phyloP scores from a whole-genome alignment of 139 green algal genomes.

The Trebouxia sp. region DNA sequence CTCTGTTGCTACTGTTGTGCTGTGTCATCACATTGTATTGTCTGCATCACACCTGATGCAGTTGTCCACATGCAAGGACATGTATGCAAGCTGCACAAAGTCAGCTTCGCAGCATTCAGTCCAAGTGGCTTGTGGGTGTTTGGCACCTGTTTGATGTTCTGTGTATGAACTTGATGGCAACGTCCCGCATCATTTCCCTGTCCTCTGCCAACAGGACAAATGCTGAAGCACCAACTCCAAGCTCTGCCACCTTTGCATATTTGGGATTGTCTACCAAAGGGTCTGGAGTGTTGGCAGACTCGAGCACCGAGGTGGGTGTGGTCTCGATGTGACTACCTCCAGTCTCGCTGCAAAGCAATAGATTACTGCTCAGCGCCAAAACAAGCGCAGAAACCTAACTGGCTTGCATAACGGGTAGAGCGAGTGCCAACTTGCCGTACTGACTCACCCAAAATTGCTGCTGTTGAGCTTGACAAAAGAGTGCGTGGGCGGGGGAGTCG shows the following conservation, averaged over 20 bases:
- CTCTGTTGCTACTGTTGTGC: too few species aligned
- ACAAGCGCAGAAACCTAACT: too few species aligned
- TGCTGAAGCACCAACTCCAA: slow-evolving; percentile 7
- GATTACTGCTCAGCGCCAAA: too few species aligned
- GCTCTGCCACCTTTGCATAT: slow-evolving; percentile 1
- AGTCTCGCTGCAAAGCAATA: background rate
- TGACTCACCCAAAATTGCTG: background rate
- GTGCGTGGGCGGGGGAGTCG: background rate
- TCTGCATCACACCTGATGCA: too few species aligned
- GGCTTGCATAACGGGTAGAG: too few species aligned
- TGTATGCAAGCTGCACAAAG: background rate
- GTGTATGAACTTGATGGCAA: slow-evolving; percentile 12
- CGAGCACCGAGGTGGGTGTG: background rate
- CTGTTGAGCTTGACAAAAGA: background rate
- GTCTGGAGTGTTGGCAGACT: background rate
- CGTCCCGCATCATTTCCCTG: background rate
- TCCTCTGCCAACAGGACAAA: slow-evolving; percentile 13
- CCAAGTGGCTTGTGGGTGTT: too few species aligned
- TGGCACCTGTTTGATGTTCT: background rate
- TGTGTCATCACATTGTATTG: too few species aligned
- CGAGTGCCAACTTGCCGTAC: too few species aligned
- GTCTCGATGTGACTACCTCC: background rate
- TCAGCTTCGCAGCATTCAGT: background rate
- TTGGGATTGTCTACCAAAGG: background rate
- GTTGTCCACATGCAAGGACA: too few species aligned